Base-by-base conservation (phyloP, 2,329 filamentous ascomycete genomes). In the Verticillium nubilum region DNA sequence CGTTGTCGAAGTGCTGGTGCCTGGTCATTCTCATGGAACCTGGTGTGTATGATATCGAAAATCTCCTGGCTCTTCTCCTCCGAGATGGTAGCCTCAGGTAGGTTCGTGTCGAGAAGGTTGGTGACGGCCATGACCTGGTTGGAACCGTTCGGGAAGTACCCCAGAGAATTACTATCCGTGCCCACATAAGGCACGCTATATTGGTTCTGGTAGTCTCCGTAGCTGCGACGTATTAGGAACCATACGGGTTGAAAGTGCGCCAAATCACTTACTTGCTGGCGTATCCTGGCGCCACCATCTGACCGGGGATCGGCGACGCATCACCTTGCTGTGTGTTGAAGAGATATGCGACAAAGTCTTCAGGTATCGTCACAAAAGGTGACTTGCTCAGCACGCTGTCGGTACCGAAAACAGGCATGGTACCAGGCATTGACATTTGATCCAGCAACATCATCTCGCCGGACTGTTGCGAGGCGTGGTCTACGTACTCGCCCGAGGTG, bases 91-190 rank as follows among this genome's bases (percentile, higher is more conserved):
- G 89, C 88, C 68, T 96, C 91, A 1, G 90, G 90, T 5, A 89
- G 85, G 58, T 86, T 89, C 26, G 91, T 88, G 69, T 96, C 92
- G 27, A 96, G 81, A 42, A 96, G 82, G 67, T 89, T 96, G 60
- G 88, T 94, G 54, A 97, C 90, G 19, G 91, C 90, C 92, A 96
- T 97, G 35, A 93, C 87, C 67, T 96, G 90, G 65, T 91, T 87
- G 3, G 85, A 83, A 13, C 79, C 74, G n/a, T 81, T 77, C 33
- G 84, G 84, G 65, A 85, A 86, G 62, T 85, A 85, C 17, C 82
- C 82, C 52, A 82, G 68, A 35, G 78, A 72, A 31, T 75, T 71
- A 37, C 78, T 74, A 50, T 84, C 79, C 29, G 73, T 74, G 5
- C 77, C 75, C 52, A 81, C 76, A 62, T 83, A 83, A 3, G 82